phyloP scores from a whole-genome alignment of 495 filamentous ascomycete genomes.

The Tetracladium setigerum region DNA sequence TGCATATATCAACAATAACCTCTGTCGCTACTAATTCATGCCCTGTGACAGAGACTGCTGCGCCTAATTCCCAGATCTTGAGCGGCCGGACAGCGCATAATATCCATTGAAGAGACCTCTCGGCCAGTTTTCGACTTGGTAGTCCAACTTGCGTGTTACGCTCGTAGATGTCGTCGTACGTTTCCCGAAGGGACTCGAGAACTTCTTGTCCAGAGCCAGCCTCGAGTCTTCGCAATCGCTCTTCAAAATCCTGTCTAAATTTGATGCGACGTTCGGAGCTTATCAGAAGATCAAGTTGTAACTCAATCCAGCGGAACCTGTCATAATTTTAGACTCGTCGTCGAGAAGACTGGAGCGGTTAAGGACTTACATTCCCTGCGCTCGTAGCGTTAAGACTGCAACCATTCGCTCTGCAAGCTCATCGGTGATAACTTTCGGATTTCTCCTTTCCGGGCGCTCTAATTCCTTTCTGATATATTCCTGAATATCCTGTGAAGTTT shows the following conservation, averaged over 20 bases:
- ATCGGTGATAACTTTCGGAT: slow-evolving; percentile 2
- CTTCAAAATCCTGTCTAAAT: neutral
- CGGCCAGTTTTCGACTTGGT: neutral
- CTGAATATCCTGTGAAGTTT: neutral
- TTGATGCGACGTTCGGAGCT: slow-evolving; percentile 3
- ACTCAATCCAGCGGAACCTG: slow-evolving; percentile 3
- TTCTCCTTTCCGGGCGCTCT: slow-evolving; percentile 1
- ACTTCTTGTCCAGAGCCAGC: neutral
- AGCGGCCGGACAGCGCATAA: neutral
- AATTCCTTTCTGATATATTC: slow-evolving; percentile 2
- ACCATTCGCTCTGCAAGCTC: slow-evolving; percentile 3
- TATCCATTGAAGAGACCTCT: slow-evolving; percentile 3
- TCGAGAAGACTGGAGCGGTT: neutral
- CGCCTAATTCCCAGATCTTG: neutral
- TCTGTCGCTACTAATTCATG: neutral
- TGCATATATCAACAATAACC: slow-evolving; percentile 1
- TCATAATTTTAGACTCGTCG: neutral
- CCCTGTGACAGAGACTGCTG: neutral
- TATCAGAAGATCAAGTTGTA: slow-evolving; percentile 4
- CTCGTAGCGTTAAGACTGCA: neutral
- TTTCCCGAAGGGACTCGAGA: slow-evolving; percentile 3
- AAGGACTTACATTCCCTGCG: slow-evolving; percentile 3
- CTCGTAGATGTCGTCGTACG: slow-evolving; percentile 3
- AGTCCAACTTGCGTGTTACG: neutral
- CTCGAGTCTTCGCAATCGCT: neutral